Conservation (phyloP, 768 basidiomycete species). For the Suillus subaureus region DNA sequence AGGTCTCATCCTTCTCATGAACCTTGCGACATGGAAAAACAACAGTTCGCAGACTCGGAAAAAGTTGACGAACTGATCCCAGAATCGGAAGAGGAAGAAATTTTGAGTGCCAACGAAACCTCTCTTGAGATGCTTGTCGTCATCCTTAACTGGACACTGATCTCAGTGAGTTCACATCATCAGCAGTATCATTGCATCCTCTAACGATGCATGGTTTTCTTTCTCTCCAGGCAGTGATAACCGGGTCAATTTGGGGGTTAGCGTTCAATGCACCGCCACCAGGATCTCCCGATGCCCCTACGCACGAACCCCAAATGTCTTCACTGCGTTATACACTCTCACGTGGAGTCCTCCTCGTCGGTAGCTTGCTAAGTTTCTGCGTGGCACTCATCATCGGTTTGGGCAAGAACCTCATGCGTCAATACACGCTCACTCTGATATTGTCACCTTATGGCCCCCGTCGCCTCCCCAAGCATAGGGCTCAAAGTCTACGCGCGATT, state of each 20-base stretch:
- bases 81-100: neutral
- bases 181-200: neutral
- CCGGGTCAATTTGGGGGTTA: neutral
- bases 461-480: neutral
- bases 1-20: neutral
- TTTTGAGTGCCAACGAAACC: neutral
- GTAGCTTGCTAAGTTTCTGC: neutral
- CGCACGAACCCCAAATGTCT: neutral
- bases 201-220: neutral
- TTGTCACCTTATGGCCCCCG: neutral
- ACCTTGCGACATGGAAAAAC: neutral
- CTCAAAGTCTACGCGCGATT: neutral
- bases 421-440: neutral
- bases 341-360: neutral
- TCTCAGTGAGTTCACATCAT: neutral
- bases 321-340: neutral
- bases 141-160: neutral
- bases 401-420: neutral
- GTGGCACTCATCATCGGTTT: neutral
- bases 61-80: neutral
- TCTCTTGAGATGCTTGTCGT: neutral
- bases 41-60: neutral
- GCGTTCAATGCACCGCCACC: neutral
- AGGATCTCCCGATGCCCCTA: neutral
- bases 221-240: neutral